Percentiles rank a stretch among this genome's conserved stretches.
Conservation (phyloP, 305 asterid species). For the Fraxinus ornus region DNA sequence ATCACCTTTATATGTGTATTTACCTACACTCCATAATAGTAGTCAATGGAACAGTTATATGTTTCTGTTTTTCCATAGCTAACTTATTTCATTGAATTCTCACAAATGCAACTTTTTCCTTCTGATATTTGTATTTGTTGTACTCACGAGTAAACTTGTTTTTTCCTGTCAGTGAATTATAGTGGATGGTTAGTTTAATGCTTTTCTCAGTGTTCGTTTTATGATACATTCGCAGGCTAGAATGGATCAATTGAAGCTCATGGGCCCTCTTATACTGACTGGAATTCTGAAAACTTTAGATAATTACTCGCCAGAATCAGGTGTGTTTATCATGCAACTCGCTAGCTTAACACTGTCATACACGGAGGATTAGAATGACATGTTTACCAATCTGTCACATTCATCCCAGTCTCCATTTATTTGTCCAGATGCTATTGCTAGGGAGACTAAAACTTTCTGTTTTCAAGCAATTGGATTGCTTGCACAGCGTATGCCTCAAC, state of each 20-base stretch:
- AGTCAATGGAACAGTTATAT: constrained; percentile 13
- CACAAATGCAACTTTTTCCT: constrained; percentile 8
- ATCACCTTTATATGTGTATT: neutral
- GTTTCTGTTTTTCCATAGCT: constrained; percentile 12
- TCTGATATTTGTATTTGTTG: neutral
- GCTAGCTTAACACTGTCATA: constrained; percentile 23
- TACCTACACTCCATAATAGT: neutral
- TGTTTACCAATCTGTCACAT: constrained; percentile 20
- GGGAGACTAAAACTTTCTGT: constrained; percentile 82
- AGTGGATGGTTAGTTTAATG: constrained; percentile 20
- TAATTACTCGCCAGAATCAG: constrained; percentile 62
- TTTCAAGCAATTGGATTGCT: constrained; percentile 97
- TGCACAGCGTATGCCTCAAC: constrained; percentile 94
- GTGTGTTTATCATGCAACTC: constrained; percentile 38
- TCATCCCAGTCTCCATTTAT: constrained; percentile 24
- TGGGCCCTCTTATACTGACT: constrained; percentile 88
- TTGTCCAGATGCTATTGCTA: constrained; percentile 65
- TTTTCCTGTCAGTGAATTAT: neutral
- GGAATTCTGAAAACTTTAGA: constrained; percentile 81
- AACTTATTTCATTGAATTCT: constrained; percentile 20
- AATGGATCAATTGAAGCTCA: constrained; percentile 82
- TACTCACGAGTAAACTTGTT: neutral
- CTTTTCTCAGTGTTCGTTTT: constrained; percentile 8
- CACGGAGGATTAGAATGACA: constrained; percentile 8
- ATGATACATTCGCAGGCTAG: constrained; percentile 57